phyloP scores from a whole-genome alignment of 73 alveolate species.

The Paramecium bursaria region DNA sequence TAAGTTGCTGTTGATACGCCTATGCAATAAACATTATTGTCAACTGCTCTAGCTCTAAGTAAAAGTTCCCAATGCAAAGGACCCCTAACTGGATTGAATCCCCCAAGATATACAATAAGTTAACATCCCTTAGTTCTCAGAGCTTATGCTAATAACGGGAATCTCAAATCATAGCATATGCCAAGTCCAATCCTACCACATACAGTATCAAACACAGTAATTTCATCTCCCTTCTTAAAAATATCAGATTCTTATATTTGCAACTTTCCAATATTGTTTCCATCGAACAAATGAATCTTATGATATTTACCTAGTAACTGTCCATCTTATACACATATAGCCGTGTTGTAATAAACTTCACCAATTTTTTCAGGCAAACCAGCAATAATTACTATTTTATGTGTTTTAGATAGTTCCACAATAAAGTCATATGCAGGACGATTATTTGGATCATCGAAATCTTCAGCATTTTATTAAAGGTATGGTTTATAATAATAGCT shows the following conservation, averaged over 20 bases:
- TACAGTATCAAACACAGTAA: slow-evolving; percentile 86
- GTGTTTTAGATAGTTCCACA: slow-evolving; percentile 79
- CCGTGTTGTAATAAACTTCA: slow-evolving; percentile 86
- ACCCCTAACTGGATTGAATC: slow-evolving; percentile 92
- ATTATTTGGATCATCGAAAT: slow-evolving; percentile 75
- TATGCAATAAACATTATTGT: slow-evolving; percentile 84
- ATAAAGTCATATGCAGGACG: slow-evolving; percentile 85
- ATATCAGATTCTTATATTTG: slow-evolving; percentile 87
- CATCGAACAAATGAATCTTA: slow-evolving; percentile 93
- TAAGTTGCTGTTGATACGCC: slow-evolving; percentile 90
- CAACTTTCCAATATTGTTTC: slow-evolving; percentile 91
- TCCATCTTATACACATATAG: slow-evolving; percentile 88
- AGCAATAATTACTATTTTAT: slow-evolving; percentile 84
- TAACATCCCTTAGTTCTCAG: slow-evolving; percentile 85
- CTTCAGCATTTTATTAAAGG: slow-evolving; percentile 83
- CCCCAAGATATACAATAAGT: slow-evolving; percentile 90
- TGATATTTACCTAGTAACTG: slow-evolving; percentile 82
- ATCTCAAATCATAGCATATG: slow-evolving; percentile 95
- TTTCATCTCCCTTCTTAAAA: slow-evolving; percentile 83
- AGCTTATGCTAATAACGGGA: slow-evolving; percentile 89
- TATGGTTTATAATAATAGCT: slow-evolving; percentile 81
- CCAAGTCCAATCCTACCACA: slow-evolving; percentile 95
- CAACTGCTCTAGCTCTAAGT: slow-evolving; percentile 93
- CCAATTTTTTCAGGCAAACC: slow-evolving; percentile 90
- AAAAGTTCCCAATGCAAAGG: slow-evolving; percentile 94